Evolutionary conservation across 2,329 filamentous ascomycete genomes (phyloP), one percentile per base, ranked within the genome.

Genomic region (Phyllosticta citribraziliensis): DNA sequence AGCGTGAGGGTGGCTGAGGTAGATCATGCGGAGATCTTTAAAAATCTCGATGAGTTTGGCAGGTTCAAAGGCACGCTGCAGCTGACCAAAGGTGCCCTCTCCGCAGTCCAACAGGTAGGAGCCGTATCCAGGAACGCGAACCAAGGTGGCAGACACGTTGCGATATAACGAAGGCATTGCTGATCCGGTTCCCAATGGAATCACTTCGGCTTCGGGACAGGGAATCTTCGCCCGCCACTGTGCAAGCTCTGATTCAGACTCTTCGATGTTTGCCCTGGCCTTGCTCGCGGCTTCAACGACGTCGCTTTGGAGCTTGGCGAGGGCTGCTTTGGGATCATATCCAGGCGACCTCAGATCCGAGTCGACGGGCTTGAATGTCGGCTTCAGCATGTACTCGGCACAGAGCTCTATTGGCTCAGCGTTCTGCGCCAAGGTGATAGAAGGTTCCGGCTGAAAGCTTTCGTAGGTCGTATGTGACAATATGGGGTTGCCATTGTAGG

Each of bases 1-100:
- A 4, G 94, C 94, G 73, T 99, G 94, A 64, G 96, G 79, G 75
- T 99, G 94, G 73, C 90, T 96, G 74, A 99, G 94, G 85, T 91
- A 96, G 64, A 99, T 87, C 66, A 85, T 84, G 59, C 86, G 87
- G 52, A 99, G 79, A 64, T 95, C 86, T 63, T 79, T 81, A n/a
- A 99, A 78, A 12, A 96, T 80, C n/a, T 86, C 79, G 27, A 78
- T 78, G 3, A 93, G 77, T 65, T 89, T 82, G 4, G 84, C 79
- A 0, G 80, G 76, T 5, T 82, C 80, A 68, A 88, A 93, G 0
- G 89, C 79, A 57, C 94, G 88, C 62, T 84, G 84, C 50, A 99
- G 77, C 72, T 97, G 92, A 11, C 93, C 93, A 9, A 97, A 76
- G 0, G 94, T 97, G 69, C 91, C 91, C 74, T 99, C 94, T 62